Evolutionary conservation across 148 eudicot genomes (phyloP), one percentile per base, ranked within the genome.

Genomic region (Diospyros kaki): DNA sequence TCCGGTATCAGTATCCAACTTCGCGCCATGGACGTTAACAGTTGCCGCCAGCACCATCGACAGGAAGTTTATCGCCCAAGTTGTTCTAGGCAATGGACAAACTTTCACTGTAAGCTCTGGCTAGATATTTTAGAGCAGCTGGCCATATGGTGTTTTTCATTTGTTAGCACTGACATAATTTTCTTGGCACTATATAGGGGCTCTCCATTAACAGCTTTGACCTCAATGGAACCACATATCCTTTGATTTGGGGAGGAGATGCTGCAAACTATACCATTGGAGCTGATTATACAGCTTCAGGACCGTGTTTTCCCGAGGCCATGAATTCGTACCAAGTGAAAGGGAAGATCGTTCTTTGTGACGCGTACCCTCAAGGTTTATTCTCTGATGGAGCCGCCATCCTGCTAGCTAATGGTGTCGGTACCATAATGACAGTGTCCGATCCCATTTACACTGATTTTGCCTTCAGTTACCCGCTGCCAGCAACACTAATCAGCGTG

Each of bases 21-120:
- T 68, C 28, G 71, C 71, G 39, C 71, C 71, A 2, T 68, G 71
- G 71, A 18, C 71, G 51, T 58, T 68, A 17, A 68, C 71, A 41
- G 71, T 68, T 4, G 71, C 71, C 9, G 71, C 71, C 39, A 68
- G 71, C 18, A 9, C 42, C n/a, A 68, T 68, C 28, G 71, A 68
- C 43, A 68, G 71, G 71, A 68, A 68, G 10, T 68, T 68, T 50
- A 17, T 51, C 17, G 56, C 71, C 42, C 9, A 38, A 14, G 54
- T 68, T 43, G 43, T 68, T 18, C 56, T 68, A 2, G 71, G 71
- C 56, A 68, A 68, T 50, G 71, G 71, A 48, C 58, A 68, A 51
- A 42, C 51, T 28, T 10, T 68, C 52, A 48, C 56, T 8, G 71
- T 68, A 50, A 48, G 71, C 51, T 17, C 6, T 9, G 2, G 2